Base-by-base conservation (phyloP, 2,329 filamentous ascomycete genomes). In the Colletotrichum kahawae region DNA sequence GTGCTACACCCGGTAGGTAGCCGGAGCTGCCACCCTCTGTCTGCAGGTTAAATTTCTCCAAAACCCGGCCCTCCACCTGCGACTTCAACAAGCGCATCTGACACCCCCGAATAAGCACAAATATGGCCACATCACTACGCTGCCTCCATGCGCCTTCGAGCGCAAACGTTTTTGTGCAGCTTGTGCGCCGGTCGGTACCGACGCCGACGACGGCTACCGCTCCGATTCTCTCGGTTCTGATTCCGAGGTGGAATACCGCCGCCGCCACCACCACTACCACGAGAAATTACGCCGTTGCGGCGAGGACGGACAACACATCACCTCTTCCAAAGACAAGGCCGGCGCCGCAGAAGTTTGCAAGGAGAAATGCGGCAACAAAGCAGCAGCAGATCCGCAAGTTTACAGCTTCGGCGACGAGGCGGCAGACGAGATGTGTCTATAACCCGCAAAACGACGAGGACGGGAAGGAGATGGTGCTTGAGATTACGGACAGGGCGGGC, bases 371-470 rank as follows among this genome's bases (percentile, higher is more conserved):
- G 9, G n/a, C 24, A 4, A 16, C 14, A 57, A 38, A 65, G 24
- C 24, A 56, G 9, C 31, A 29, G 21, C 69, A 77, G 34, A 67
- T 29, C 18, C 77, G 81, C 66, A 51, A 70, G 16, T 90, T 90
- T 71, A 82, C 84, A 31, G 81, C 82, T 24, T 85, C 88, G 3
- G 43, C 81, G 1, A 27, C 79, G 8, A 81, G 80, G 65, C 78
- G 79, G 33, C 85, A 84, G 74, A 93, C 91, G 0, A 83, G 84
- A 34, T 88, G 88, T 56, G 84, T 92, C 6, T 84, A 88, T 77
- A 98, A 98, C 82, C 94, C 95, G 1, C 92, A 93, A 78, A 90
- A 89, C 71, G 95, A 97, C 82, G 95, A 97, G 36, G 92, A 96
- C 70, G 96, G 96, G 31, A 93, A 95, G n/a, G 91, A 93, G 24